phyloP scores from a whole-genome alignment of 495 filamentous ascomycete genomes.

The Mycothermus thermophilus region DNA sequence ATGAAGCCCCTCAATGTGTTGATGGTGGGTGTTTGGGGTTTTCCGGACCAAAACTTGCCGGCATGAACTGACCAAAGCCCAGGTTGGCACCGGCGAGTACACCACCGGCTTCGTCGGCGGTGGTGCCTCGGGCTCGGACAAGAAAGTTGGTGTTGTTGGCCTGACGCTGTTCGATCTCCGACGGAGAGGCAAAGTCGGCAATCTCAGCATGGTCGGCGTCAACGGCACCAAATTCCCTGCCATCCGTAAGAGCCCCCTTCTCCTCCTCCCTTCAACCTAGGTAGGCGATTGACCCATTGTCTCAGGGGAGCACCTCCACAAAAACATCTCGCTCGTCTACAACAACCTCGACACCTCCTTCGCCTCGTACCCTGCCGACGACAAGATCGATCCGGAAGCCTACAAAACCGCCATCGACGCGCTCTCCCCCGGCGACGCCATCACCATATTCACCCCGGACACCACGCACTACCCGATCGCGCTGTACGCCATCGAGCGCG shows the following conservation, averaged over 20 bases:
- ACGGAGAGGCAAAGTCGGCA: conserved; percentile 72
- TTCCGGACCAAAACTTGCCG: too few species aligned
- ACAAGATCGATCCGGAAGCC: conserved; percentile 56
- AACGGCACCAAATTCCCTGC: conserved; percentile 81
- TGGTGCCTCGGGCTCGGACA: conserved; percentile 67
- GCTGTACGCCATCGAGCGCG: conserved; percentile 75
- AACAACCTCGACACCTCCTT: conserved; percentile 77
- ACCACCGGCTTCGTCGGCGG: conserved; percentile 81
- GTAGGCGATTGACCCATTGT: conserved; percentile 2
- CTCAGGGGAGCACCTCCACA: conserved; percentile 68
- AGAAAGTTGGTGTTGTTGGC: conserved; percentile 87
- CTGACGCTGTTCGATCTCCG: conserved; percentile 82
- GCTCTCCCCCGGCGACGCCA: conserved; percentile 67
- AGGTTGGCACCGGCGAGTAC: conserved; percentile 90
- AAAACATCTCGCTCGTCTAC: conserved; percentile 79
- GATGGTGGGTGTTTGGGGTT: conserved; percentile 74
- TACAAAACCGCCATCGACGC: conserved; percentile 87
- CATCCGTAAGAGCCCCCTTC: conserved; percentile 78
- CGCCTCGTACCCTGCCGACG: conserved; percentile 63
- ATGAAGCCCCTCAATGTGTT: conserved; percentile 75
- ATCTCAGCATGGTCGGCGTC: conserved; percentile 79
- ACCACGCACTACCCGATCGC: conserved; percentile 92
- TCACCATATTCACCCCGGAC: conserved; percentile 95
- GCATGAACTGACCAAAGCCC: conserved; percentile 10
- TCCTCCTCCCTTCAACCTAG: too few species aligned